phyloP scores from a whole-genome alignment of 2,329 filamentous ascomycete species.

The Phialemonium atrogriseum region DNA sequence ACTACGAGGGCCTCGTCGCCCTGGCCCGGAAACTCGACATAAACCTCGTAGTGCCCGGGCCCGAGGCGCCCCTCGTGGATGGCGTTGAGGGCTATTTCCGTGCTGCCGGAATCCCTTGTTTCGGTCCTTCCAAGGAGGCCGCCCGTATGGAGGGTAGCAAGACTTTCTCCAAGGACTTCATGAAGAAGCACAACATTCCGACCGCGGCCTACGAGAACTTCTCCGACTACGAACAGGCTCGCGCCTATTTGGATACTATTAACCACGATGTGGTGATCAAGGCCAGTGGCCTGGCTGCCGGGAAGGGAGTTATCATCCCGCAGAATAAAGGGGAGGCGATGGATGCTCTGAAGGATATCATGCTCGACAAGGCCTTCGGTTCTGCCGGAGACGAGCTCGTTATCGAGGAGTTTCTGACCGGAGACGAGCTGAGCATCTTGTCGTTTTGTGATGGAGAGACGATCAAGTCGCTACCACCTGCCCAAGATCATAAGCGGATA shows the following conservation, averaged over 20 bases:
- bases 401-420: conserved; percentile 86
- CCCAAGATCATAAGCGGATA: conserved; percentile 94
- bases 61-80: conserved; percentile 87
- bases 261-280: conserved; percentile 82
- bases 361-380: conserved; percentile 83
- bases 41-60: conserved; percentile 81
- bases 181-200: conserved; percentile 82
- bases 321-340: conserved; percentile 74
- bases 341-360: conserved; percentile 75
- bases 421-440: conserved; percentile 86
- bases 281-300: conserved; percentile 82
- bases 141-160: conserved; percentile 94
- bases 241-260: conserved; percentile 64
- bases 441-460: conserved; percentile 86
- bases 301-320: conserved; percentile 92
- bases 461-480: conserved; percentile 75
- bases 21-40: conserved; percentile 66
- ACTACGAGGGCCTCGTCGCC: conserved; percentile 69
- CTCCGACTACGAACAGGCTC: conserved; percentile 62
- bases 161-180: conserved; percentile 96
- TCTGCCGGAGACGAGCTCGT: conserved; percentile 83
- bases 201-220: conserved; percentile 92
- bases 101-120: conserved; percentile 64
- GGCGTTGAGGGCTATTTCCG: conserved; percentile 82
- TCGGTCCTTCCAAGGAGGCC: conserved; percentile 77